Evolutionary conservation across 176 grass and related monocot species (phyloP).

Genomic region (Phyllostachys edulis): DNA sequence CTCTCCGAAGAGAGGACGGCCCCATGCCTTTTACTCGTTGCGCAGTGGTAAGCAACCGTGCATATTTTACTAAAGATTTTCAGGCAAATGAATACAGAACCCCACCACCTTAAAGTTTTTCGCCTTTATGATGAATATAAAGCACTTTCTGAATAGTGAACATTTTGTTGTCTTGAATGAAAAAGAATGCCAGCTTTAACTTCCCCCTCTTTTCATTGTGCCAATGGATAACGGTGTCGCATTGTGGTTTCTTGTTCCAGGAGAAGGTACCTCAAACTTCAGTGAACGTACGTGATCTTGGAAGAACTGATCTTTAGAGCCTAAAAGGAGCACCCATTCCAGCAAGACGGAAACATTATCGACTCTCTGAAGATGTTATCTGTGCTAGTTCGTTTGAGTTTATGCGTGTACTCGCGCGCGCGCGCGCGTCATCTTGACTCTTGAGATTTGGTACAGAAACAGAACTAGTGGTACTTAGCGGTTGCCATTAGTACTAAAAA

Average conservation of each 20-base stretch:
- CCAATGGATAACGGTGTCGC: not conserved
- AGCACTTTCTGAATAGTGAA: conserved; percentile 7
- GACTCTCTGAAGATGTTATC: not conserved
- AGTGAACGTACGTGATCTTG: conserved; percentile 31
- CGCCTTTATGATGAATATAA: conserved; percentile 8
- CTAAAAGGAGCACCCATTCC: not conserved
- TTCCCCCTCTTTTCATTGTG: not conserved
- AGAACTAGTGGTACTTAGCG: not conserved
- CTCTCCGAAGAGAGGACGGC: not conserved
- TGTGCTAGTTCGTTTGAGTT: not conserved
- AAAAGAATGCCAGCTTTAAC: conserved; percentile 9
- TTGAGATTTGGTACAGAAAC: not conserved
- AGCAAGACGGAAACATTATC: not conserved
- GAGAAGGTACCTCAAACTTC: conserved; percentile 49
- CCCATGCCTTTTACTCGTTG: not conserved
- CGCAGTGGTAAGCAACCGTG: conserved; percentile 14
- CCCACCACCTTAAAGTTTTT: conserved; percentile 10
- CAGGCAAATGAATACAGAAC: conserved; percentile 2
- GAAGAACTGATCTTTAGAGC: not conserved
- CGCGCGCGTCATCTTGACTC: not conserved
- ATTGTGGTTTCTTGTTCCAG: conserved; percentile 46
- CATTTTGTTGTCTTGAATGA: conserved; percentile 7
- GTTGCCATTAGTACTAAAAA: not conserved
- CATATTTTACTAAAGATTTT: conserved; percentile 9
- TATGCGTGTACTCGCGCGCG: not conserved